Evolutionary conservation across 305 asterid genomes (phyloP).

Genomic region (Lippia alba): DNA sequence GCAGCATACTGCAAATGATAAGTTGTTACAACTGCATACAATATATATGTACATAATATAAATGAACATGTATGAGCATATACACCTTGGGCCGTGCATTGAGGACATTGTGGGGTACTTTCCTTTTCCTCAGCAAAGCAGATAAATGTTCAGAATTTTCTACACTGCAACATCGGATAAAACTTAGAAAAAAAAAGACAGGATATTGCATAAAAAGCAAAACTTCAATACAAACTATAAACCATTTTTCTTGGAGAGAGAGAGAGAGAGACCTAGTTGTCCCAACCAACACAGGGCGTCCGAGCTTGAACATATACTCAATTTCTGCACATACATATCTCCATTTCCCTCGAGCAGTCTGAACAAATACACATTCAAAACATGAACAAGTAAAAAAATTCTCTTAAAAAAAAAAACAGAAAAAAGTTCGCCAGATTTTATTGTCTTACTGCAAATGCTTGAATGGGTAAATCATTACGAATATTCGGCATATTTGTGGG

Average conservation of each 20-base stretch:
- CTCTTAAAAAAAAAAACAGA: constrained; percentile 30
- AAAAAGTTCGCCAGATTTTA: constrained; percentile 18
- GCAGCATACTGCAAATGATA: constrained; percentile 86
- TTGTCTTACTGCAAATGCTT: constrained; percentile 92
- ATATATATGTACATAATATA: constrained; percentile 23
- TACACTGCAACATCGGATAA: constrained; percentile 63
- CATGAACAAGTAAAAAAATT: constrained; percentile 35
- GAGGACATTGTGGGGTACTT: constrained; percentile 92
- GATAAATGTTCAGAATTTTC: constrained; percentile 95
- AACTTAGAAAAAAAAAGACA: not conserved
- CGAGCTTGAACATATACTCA: constrained; percentile 80
- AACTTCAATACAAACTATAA: not conserved
- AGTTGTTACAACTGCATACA: constrained; percentile 26
- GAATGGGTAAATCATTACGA: constrained; percentile 87
- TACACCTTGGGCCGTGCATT: constrained; percentile 98
- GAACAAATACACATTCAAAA: constrained; percentile 35
- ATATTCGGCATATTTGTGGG: constrained; percentile 92
- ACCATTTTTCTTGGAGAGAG: no score
- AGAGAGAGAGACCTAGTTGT: constrained; percentile 76
- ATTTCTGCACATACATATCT: constrained; percentile 83
- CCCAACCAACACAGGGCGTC: constrained; percentile 97
- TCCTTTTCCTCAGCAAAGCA: constrained; percentile 69
- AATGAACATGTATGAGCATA: constrained; percentile 13
- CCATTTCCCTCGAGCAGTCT: constrained; percentile 99
- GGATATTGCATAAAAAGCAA: constrained; percentile 16